Evolutionary conservation across 495 filamentous ascomycete genomes (phyloP), one percentile per base, ranked within the genome.

Genomic region (Coniosporium apollinis): DNA sequence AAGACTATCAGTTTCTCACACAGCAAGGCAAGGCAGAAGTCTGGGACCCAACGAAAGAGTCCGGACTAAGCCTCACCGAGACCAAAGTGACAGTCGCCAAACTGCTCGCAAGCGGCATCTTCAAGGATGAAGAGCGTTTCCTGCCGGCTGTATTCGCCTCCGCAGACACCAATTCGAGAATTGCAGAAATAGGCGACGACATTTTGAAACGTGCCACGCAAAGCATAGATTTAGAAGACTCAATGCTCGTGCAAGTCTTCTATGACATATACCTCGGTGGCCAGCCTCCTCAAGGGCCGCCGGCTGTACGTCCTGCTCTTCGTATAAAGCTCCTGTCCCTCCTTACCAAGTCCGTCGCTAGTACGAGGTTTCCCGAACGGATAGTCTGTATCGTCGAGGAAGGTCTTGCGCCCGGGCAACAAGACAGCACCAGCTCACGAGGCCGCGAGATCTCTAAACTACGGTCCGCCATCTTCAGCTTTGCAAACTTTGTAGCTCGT

Each of bases 401-500:
- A 55, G 60, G 77, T 51, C 53, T 80, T 56, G 39, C 61, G 52
- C 28, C 43, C 14, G 44, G 51, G 13, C 54, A 60, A 5, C 7
- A 33, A 3, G 43, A 43, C 14, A 43, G 41, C 14, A 39, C 42
- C 5, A 52, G 66, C 1, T 51, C 52, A 13, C 54, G 68, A 34
- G 76, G 77, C 1, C 56, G 81, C n/a, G 79, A 84, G 50, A 69
- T 67, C 4, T 65, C 70, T 7, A 82, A 81, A 47, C 59, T 94
- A 10, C 69, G 82, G 38, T 73, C 75, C 30, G 82, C 86, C 18
- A 70, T 91, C n/a, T 86, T 96, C 48, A 73, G 73, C 28, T 91
- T 84, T 47, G 76, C 85, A 19, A 83, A 82, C 29, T 94, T 86
- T 75, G 72, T 86, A 15, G 81, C 84, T 5, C 69, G 78, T 29